These are phyloP conservation scores for Linum usitatissimum DNA, from an alignment of 345 rosid species.

Conservation along the genomic window DNA sequence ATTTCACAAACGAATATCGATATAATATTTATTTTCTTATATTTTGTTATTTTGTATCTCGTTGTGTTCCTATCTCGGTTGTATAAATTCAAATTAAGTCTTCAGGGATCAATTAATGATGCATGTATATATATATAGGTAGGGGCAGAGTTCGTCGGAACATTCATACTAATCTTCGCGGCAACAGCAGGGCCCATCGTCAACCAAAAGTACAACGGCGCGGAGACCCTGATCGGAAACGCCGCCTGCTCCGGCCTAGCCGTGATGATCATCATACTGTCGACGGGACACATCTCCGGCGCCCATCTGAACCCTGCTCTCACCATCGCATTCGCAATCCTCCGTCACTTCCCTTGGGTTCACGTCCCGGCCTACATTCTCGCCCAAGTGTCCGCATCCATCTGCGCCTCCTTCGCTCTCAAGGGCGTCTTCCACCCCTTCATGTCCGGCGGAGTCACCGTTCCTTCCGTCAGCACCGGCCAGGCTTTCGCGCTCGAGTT, in stretches of 20 bases:
- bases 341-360: constrained; percentile 88
- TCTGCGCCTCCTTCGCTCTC: constrained; percentile 88
- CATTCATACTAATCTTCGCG: constrained; percentile 79
- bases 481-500: constrained; percentile 97
- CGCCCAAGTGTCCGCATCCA: constrained; percentile 82
- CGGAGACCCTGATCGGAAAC: constrained; percentile 73
- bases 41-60: no score
- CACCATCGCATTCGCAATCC: constrained; percentile 77
- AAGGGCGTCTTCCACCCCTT: constrained; percentile 76
- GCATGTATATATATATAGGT: constrained; percentile 30
- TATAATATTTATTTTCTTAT: no score
- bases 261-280: constrained; percentile 78
- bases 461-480: constrained; percentile 61
- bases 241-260: constrained; percentile 91
- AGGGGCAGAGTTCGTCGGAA: constrained; percentile 97
- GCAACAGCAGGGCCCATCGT: constrained; percentile 95
- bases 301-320: constrained; percentile 93
- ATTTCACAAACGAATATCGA: no score
- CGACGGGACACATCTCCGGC: constrained; percentile 94
- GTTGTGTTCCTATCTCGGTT: no score
- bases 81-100: no score
- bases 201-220: constrained; percentile 66
- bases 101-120: neutral
- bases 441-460: constrained; percentile 94
- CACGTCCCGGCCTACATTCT: constrained; percentile 88